Evolutionary conservation across 1,284 basidiomycete species (phyloP).

Genomic region (Austroboletus novae-zelandiae): DNA sequence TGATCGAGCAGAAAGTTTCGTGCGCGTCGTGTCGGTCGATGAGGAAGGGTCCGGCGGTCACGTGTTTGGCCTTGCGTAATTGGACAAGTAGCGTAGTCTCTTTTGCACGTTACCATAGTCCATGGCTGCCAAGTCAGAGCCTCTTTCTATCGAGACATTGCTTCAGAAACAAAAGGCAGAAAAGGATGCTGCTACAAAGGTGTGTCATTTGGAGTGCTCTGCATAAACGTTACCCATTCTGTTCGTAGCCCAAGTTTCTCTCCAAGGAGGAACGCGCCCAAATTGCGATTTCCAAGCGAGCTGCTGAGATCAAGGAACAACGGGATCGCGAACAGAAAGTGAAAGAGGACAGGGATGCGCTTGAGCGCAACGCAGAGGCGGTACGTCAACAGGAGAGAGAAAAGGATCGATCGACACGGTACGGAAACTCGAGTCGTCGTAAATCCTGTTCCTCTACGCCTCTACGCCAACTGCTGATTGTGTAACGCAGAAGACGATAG

Average conservation of each 20-base stretch:
- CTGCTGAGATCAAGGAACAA: slow-evolving; percentile 71
- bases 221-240: slow-evolving; percentile 1
- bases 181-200: slow-evolving; percentile 87
- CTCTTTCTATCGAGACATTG: slow-evolving; percentile 81
- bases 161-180: slow-evolving; percentile 85
- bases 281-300: slow-evolving; percentile 83
- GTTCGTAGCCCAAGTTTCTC: slow-evolving; percentile 78
- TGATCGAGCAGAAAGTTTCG: slow-evolving; percentile 18
- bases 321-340: slow-evolving; percentile 59
- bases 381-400: slow-evolving; percentile 48
- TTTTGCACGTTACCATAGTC: neutral
- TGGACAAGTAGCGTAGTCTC: slow-evolving; percentile 5
- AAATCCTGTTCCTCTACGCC: slow-evolving; percentile 38
- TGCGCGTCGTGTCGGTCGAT: slow-evolving; percentile 24
- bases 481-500: slow-evolving; percentile 56
- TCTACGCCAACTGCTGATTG: slow-evolving; percentile 15
- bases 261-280: slow-evolving; percentile 87
- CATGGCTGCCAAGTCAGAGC: slow-evolving; percentile 48
- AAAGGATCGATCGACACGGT: slow-evolving; percentile 26
- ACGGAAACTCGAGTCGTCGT: slow-evolving; percentile 32
- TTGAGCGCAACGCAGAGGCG: slow-evolving; percentile 77
- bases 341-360: slow-evolving; percentile 55
- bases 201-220: slow-evolving; percentile 27
- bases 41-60: slow-evolving; percentile 20
- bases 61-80: slow-evolving; percentile 9